Evolutionary conservation across 768 basidiomycete genomes (phyloP).

Genomic region (Pleurotus ostreatus): DNA sequence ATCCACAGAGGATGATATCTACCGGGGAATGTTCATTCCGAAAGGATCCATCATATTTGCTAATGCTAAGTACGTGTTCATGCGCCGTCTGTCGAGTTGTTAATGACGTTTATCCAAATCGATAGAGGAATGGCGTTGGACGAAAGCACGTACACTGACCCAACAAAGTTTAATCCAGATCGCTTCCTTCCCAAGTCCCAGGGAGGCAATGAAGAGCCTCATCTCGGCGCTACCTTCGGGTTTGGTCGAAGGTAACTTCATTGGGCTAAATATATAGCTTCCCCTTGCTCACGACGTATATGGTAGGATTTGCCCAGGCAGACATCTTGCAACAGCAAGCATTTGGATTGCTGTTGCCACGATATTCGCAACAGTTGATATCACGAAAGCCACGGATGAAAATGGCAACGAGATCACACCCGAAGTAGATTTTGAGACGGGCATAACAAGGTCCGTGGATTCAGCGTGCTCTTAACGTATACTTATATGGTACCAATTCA

Average conservation of each 20-base stretch:
- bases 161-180: slow-evolving; percentile 1
- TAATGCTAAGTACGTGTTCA: slow-evolving; percentile 6
- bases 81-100: no score
- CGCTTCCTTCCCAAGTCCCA: slow-evolving; percentile 12
- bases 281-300: not conserved
- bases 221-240: slow-evolving; percentile 20
- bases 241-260: slow-evolving; percentile 13
- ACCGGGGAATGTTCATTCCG: slow-evolving; percentile 17
- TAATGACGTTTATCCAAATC: not conserved
- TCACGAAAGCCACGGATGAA: slow-evolving; percentile 35
- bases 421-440: slow-evolving; percentile 31
- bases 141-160: not conserved
- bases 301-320: slow-evolving; percentile 50
- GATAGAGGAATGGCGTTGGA: not conserved
- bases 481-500: no score
- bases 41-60: slow-evolving; percentile 15
- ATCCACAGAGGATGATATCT: slow-evolving; percentile 14
- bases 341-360: slow-evolving; percentile 42
- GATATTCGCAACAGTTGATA: slow-evolving; percentile 41
- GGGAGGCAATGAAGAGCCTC: slow-evolving; percentile 20
- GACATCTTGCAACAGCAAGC: slow-evolving; percentile 44
- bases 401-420: slow-evolving; percentile 39
- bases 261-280: not conserved
- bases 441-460: slow-evolving; percentile 35
- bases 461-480: not conserved